These are phyloP conservation scores for Termitomyces sp. DNA, from an alignment of 768 basidiomycete species.

Conservation along the genomic window DNA sequence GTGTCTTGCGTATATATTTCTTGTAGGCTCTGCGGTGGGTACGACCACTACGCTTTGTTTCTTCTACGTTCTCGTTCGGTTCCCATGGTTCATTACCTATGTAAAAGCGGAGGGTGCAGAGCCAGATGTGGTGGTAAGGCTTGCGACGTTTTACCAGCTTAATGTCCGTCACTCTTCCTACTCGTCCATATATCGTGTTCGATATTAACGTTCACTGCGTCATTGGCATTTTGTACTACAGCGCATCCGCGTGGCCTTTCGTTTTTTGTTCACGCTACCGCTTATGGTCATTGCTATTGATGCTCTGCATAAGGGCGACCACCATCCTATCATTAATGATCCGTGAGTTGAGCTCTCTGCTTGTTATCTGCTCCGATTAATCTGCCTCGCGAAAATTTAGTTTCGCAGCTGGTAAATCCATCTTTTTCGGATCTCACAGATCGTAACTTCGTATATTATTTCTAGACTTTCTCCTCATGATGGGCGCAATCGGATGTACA, in stretches of 20 bases:
- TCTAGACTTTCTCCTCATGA: slow-evolving; percentile 64
- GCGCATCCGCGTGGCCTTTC: slow-evolving; percentile 68
- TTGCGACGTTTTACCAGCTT: slow-evolving; percentile 70
- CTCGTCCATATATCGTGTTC: not conserved
- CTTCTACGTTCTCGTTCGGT: slow-evolving; percentile 63
- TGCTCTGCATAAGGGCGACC: slow-evolving; percentile 39
- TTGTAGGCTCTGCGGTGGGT: slow-evolving; percentile 62
- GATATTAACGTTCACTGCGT: not conserved
- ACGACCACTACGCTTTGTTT: slow-evolving; percentile 65
- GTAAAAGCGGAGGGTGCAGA: slow-evolving; percentile 73
- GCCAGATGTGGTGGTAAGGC: slow-evolving; percentile 66
- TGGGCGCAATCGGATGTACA: slow-evolving; percentile 70
- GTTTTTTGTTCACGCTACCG: slow-evolving; percentile 69
- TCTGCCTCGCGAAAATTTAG: slow-evolving; percentile 21
- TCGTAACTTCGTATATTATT: not conserved
- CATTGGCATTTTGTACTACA: slow-evolving; percentile 18
- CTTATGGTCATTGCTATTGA: slow-evolving; percentile 64
- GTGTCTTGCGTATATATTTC: slow-evolving; percentile 72
- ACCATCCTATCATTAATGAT: slow-evolving; percentile 44
- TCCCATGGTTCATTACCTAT: slow-evolving; percentile 63
- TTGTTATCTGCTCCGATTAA: not conserved
- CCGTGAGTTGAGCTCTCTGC: slow-evolving; percentile 36
- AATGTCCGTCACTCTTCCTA: slow-evolving; percentile 50
- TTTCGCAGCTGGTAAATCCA: slow-evolving; percentile 52
- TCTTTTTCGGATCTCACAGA: not conserved